Conservation (phyloP, 768 basidiomycete genomes). For the Collybia sordida region DNA sequence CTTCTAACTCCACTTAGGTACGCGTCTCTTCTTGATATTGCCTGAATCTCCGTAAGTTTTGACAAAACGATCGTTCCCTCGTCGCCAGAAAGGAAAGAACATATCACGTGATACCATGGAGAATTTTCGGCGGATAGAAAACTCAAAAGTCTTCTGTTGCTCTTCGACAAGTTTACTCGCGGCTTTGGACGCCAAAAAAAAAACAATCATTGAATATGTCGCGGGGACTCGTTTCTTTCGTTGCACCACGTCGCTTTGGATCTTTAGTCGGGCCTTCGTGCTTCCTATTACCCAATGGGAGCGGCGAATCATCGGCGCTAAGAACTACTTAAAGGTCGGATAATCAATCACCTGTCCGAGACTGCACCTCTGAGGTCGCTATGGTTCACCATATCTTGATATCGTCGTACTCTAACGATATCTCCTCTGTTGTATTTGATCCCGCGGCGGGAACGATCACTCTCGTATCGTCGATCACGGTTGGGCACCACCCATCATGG, state of each 20-base stretch:
- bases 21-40: background rate
- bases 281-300: background rate
- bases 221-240: no score
- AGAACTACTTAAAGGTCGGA: conserved; percentile 13
- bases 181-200: no score
- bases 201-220: no score
- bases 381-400: conserved; percentile 54
- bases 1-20: conserved; percentile 5
- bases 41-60: conserved; percentile 12
- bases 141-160: no score
- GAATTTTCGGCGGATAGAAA: no score
- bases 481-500: conserved; percentile 77
- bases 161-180: no score
- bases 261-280: no score
- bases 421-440: conserved; percentile 67
- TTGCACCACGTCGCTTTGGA: no score
- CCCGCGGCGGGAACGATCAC: conserved; percentile 43
- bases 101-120: background rate
- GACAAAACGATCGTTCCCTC: background rate
- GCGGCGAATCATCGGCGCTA: conserved; percentile 15
- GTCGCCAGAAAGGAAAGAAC: background rate
- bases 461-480: conserved; percentile 40
- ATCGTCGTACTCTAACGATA: conserved; percentile 62
- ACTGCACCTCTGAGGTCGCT: conserved; percentile 7
- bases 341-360: conserved; percentile 9